Evolutionary conservation across 495 filamentous ascomycete genomes (phyloP).

Genomic region (Aspergillus taichungensis): DNA sequence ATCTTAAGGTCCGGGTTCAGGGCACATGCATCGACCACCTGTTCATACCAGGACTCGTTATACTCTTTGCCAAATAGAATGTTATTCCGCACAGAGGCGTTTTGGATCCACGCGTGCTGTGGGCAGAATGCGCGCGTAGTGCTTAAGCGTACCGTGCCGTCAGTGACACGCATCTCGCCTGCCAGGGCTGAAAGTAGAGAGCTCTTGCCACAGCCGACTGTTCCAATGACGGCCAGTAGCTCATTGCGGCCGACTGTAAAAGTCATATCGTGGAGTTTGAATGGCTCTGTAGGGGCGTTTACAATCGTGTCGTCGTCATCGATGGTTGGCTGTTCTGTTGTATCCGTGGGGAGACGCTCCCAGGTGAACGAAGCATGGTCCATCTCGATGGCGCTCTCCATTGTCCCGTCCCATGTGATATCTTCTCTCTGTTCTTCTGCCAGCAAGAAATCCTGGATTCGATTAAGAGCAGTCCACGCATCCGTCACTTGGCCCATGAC

Average conservation of each 20-base stretch:
- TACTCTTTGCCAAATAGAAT: constrained; percentile 76
- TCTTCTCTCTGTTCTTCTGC: constrained; percentile 81
- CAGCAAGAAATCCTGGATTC: constrained; percentile 79
- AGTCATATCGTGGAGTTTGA: constrained; percentile 67
- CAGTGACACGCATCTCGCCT: constrained; percentile 84
- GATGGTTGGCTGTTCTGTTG: constrained; percentile 6
- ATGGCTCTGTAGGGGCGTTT: constrained; percentile 47
- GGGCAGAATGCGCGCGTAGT: constrained; percentile 82
- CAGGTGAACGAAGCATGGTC: constrained; percentile 79
- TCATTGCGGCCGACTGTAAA: constrained; percentile 73
- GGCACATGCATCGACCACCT: constrained; percentile 50
- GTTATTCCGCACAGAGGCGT: constrained; percentile 75
- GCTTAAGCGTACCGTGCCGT: constrained; percentile 63
- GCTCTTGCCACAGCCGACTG: constrained; percentile 86
- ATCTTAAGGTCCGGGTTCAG: constrained; percentile 47
- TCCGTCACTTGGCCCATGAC: constrained; percentile 85
- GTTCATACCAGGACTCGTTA: constrained; percentile 44
- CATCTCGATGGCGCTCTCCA: constrained; percentile 62
- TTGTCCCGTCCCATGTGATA: constrained; percentile 50
- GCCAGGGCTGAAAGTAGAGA: constrained; percentile 85
- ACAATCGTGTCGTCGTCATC: constrained; percentile 34
- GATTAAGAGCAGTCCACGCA: constrained; percentile 72
- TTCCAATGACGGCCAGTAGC: constrained; percentile 82
- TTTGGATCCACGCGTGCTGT: constrained; percentile 97
- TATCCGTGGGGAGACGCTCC: constrained; percentile 45